A percentile compares a stretch with the other conserved stretches of the same genome.
phyloP scores from a whole-genome alignment of 805 yeast genomes.

The Saccharomyces kudriavzevii region DNA sequence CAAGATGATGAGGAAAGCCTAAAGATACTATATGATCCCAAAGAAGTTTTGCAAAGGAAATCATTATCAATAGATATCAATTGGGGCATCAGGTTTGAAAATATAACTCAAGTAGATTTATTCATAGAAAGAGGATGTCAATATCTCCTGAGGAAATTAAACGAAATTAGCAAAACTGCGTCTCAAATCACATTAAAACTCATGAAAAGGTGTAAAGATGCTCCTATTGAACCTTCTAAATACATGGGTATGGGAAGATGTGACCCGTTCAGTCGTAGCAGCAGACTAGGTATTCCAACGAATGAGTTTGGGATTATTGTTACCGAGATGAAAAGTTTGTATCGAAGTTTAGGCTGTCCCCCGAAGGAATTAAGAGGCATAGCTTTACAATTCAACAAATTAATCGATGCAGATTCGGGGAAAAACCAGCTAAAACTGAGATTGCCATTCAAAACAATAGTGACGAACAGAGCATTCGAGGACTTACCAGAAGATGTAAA shows the following conservation, averaged over 20 bases:
- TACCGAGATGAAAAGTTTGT: conserved; percentile 49
- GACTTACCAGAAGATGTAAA: conserved; percentile 11
- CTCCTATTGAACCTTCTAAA: conserved; percentile 71
- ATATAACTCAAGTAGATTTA: conserved; percentile 49
- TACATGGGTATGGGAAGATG: conserved; percentile 80
- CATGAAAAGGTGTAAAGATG: conserved; percentile 53
- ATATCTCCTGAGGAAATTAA: conserved; percentile 52
- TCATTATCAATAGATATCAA: conserved; percentile 82
- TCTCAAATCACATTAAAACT: conserved; percentile 56
- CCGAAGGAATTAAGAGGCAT: conserved; percentile 71
- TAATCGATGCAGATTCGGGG: conserved; percentile 34
- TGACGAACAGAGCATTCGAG: conserved; percentile 5
- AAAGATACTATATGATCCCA: conserved; percentile 42
- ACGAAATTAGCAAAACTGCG: conserved; percentile 41
- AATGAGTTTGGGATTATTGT: conserved; percentile 53
- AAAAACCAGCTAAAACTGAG: conserved; percentile 18
- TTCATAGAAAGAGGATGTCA: conserved; percentile 51
- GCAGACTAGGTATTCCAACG: conserved; percentile 54
- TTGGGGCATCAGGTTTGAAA: conserved; percentile 78
- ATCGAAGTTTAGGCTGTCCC: conserved; percentile 49
- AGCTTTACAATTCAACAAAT: conserved; percentile 57
- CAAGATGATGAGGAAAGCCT: conserved; percentile 51
- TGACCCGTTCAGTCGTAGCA: conserved; percentile 50
- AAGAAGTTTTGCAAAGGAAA: conserved; percentile 48
- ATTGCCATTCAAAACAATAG: conserved; percentile 28